Conservation (phyloP, 257 asterid genomes). For the Datura wrightii region DNA sequence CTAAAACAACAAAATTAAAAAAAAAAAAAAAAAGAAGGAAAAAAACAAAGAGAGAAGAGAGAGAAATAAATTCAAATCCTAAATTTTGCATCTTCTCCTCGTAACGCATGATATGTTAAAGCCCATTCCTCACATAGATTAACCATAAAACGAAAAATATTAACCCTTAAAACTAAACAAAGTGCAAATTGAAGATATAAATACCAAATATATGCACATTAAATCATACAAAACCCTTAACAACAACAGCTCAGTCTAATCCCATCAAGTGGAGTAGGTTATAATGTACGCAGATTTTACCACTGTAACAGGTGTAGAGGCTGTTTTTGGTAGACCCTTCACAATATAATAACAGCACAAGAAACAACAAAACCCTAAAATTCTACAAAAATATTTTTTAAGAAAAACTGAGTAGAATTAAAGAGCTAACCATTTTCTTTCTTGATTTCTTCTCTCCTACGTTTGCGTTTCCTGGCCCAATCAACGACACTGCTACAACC, state of each 20-base stretch:
- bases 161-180: not conserved
- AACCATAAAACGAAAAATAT: not conserved
- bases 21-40: not conserved
- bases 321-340: too few species aligned
- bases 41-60: not conserved
- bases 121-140: not conserved
- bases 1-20: not conserved
- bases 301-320: too few species aligned
- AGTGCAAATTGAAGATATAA: not conserved
- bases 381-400: not conserved
- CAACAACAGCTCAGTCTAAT: too few species aligned
- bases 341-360: too few species aligned
- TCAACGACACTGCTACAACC: conserved; percentile 46
- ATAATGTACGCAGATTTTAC: too few species aligned
- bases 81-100: not conserved
- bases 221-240: not conserved
- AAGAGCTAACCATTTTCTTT: not conserved
- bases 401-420: not conserved
- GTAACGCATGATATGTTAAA: not conserved
- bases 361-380: not conserved
- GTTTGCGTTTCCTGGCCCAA: conserved; percentile 21
- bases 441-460: conserved; percentile 19
- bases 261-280: too few species aligned
- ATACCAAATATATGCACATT: not conserved
- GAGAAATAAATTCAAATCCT: not conserved